phyloP scores from a whole-genome alignment of 106 monocot genomes.

The Dendrobium chrysotoxum region DNA sequence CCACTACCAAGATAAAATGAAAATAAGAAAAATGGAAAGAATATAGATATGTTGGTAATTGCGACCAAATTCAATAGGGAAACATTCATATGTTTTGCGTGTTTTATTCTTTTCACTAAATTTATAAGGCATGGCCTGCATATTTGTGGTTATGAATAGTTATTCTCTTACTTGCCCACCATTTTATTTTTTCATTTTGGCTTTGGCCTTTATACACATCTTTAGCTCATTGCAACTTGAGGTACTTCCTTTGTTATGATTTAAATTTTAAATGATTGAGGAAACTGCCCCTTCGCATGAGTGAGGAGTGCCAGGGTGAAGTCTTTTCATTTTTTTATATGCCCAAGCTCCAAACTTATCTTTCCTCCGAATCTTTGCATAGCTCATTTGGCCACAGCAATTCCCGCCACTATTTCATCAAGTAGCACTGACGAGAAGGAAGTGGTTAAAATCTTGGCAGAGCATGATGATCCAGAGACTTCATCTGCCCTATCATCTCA shows the following conservation, averaged over 20 bases:
- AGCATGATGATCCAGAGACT: slow-evolving; percentile 9
- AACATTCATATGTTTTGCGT: no score
- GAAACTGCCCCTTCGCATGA: neutral
- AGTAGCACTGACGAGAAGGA: slow-evolving; percentile 21
- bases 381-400: slow-evolving; percentile 11
- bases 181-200: no score
- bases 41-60: no score
- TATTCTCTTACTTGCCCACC: no score
- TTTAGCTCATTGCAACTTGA: neutral
- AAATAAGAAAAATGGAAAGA: no score
- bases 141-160: no score
- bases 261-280: neutral
- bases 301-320: neutral
- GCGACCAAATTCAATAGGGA: no score
- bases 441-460: slow-evolving; percentile 7
- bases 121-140: no score
- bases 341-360: neutral
- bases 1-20: no score
- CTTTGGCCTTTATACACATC: neutral
- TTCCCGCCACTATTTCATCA: slow-evolving; percentile 10
- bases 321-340: neutral
- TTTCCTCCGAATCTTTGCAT: slow-evolving; percentile 9
- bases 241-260: neutral
- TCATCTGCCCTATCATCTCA: slow-evolving; percentile 6
- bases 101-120: no score